Base-by-base conservation (phyloP, 2,329 filamentous ascomycete genomes). In the Polychaeton citri region DNA sequence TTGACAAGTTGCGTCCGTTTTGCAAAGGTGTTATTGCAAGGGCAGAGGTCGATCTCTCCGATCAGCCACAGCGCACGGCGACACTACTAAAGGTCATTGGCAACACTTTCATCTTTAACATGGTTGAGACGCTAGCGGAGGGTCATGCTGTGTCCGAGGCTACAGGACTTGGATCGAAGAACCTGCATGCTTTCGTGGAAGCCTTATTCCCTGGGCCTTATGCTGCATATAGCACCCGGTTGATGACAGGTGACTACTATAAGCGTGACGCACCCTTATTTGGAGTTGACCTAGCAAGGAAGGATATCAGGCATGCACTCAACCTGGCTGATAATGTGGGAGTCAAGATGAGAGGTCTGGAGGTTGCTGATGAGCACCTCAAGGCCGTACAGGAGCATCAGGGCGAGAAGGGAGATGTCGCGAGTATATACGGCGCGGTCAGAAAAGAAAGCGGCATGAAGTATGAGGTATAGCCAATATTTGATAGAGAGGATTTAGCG, bases 61-160 rank as follows among this genome's bases (percentile, higher is more conserved):
- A 71, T 43, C 71, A 83, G 57, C 71, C 79, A 1, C 76, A 78
- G 33, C 73, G 79, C 35, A 74, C 75, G 36, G 77, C 85, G 4
- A 71, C 76, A 2, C 71, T 75, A 32, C 65, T 93, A 33, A 90
- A 94, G 61, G 66, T 94, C 15, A 70, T 93, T 7, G 86, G 87
- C 38, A 94, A 94, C 59, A 83, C 81, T 0, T 87, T 94, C 55
- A 71, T 94, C 48, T 56, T 92, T 28, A 81, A 82, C 62, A 87
- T 87, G 71, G 72, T 87, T 17, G 79, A 86, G 52, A 71, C 82
- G 35, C 63, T 94, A 3, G 76, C 81, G 2, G 84, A 93, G 62
- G 81, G 78, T 5, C 72, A 88, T 52, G 74, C 80, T 1, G 61
- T 86, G 5, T 84, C 84, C 4, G 85, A 94, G 58, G 88, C 87